Conservation (phyloP, 2,329 filamentous ascomycete species). For the Ophiostoma sp. region DNA sequence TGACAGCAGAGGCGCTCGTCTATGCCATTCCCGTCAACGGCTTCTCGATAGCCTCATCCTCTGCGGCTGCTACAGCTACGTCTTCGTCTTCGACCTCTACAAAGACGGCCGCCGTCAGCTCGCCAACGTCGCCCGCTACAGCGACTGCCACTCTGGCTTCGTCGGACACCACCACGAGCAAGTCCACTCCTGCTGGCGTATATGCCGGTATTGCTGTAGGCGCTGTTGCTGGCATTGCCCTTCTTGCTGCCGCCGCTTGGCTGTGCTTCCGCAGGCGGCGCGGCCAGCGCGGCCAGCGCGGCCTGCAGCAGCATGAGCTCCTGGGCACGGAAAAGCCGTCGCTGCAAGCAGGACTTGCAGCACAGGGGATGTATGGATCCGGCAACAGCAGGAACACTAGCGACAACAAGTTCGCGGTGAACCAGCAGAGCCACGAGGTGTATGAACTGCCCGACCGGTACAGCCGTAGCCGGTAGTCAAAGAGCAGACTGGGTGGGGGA, state of each 20-base stretch:
- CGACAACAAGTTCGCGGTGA: background rate
- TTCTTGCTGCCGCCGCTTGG: background rate
- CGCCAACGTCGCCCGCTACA: background rate
- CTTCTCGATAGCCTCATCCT: constrained; percentile 1
- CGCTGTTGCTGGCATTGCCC: background rate
- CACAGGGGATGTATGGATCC: background rate
- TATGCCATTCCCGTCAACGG: constrained; percentile 24
- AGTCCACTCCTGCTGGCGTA: background rate
- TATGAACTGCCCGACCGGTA: constrained; percentile 1
- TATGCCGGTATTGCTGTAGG: constrained; percentile 4
- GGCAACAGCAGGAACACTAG: background rate
- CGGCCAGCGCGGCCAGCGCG: background rate
- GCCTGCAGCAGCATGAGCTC: too few species aligned
- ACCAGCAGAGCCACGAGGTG: background rate
- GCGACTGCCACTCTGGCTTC: background rate
- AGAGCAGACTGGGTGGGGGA: background rate
- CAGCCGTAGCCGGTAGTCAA: background rate
- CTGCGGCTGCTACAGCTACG: background rate
- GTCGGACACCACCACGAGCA: background rate
- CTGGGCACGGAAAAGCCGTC: background rate
- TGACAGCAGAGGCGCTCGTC: constrained; percentile 15
- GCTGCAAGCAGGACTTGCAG: background rate
- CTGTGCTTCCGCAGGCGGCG: constrained; percentile 1
- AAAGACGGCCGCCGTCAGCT: background rate
- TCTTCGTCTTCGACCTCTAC: background rate